Base-by-base conservation (phyloP, 2,329 filamentous ascomycete species). In the Colletotrichum shisoi region DNA sequence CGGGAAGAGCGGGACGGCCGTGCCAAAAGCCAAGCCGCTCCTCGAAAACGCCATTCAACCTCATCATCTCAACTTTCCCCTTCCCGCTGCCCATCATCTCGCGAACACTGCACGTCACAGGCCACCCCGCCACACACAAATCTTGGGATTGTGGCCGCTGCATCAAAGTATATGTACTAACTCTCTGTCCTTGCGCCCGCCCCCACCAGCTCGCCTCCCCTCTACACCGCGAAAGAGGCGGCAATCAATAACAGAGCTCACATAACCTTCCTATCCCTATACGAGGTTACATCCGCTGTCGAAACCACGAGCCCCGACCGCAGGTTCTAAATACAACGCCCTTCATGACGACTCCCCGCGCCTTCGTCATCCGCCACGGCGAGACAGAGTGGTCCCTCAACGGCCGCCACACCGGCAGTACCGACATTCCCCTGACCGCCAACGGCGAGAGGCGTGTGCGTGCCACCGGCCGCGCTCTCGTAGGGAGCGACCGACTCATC, bases 371-470 rank as follows among this genome's bases (percentile, higher is more conserved):
- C 76, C 92, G 94, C 72, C 94, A 97, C 76, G 94, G 94, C 79
- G 93, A 97, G 81, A 98, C 94, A 4, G 93, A 96, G 82, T 98
- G 94, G 94, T 96, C 92, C 5, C 87, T 96, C 54, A 90, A 90
- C 72, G 94, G 93, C 63, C 85, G 88, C 59, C 92, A 97, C 79
- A 98, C 94, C 0, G 91, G 93, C 58, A 84, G 82, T 34, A 91
- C 91, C n/a, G 94, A 98, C 74, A 91, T 98, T 4, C 89, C 93
- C 1, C 83, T 97, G 44, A 97, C 94, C 0, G 80, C 84, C 57
- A 91, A 92, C 75, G 94, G 94, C 59, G 91, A 93, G 82, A 91
- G 87, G 76, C 85, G 91, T 68, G 85, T 94, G 66, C 82, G 81
- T 65, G 89, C 90, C 1, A 97, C 94, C 0, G 94, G 94, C 7